Conservation (phyloP, 495 filamentous ascomycete species). For the Hypoxylon fragiforme region DNA sequence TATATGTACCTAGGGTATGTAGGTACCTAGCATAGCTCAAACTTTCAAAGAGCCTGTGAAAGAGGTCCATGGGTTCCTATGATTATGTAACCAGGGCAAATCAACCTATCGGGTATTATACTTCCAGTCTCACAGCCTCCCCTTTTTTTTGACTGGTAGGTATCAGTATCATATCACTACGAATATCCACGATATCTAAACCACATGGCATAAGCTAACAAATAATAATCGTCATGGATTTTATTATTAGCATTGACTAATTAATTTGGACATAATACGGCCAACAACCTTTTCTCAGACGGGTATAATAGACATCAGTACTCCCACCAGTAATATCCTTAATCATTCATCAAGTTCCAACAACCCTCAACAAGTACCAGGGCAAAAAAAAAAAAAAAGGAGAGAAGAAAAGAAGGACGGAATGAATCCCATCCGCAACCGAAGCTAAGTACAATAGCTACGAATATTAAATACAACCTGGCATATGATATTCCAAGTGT, state of each 20-base stretch:
- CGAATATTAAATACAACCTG: not conserved
- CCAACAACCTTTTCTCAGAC: conserved; percentile 7
- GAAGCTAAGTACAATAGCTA: not conserved
- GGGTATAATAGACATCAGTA: conserved; percentile 28
- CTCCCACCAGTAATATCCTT: conserved; percentile 10
- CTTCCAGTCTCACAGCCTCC: not conserved
- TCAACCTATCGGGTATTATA: not conserved
- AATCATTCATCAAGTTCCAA: conserved; percentile 10
- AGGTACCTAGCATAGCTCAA: not conserved
- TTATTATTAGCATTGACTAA: conserved; percentile 11
- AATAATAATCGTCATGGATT: conserved; percentile 4
- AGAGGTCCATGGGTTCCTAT: too few relatives aligned
- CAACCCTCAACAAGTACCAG: not conserved
- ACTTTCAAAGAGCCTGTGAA: too few relatives aligned
- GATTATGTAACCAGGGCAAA: not conserved
- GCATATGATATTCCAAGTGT: not conserved
- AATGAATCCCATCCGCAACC: conserved; percentile 7
- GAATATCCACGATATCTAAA: not conserved
- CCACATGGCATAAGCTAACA: too few relatives aligned
- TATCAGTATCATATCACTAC: not conserved
- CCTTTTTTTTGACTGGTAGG: not conserved
- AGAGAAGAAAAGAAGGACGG: not conserved
- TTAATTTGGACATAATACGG: conserved; percentile 8
- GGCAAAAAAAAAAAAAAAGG: not conserved
- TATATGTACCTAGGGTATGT: conserved; percentile 10